These are phyloP conservation scores for Posidonia oceanica DNA, from an alignment of 116 monocot species.

Conservation along the genomic window DNA sequence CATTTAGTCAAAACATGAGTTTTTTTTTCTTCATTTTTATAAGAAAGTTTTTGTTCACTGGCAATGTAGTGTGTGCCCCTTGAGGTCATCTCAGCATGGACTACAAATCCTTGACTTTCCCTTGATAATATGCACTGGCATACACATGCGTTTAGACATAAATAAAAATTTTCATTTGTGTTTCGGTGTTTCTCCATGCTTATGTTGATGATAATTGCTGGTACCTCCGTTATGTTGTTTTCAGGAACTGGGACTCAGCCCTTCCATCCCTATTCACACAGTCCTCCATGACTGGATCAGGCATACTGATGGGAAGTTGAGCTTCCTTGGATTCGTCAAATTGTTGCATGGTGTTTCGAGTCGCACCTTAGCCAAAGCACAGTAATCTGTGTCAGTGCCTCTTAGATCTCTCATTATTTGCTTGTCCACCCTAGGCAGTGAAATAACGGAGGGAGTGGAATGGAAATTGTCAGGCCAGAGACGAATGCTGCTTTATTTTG, in stretches of 20 bases:
- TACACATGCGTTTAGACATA: too few relatives aligned
- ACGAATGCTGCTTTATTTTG: not conserved
- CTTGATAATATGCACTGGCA: too few relatives aligned
- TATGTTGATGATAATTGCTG: not conserved
- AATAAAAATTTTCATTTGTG: too few relatives aligned
- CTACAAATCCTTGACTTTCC: too few relatives aligned
- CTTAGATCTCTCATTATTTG: not conserved
- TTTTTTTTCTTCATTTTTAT: too few relatives aligned
- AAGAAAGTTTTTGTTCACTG: too few relatives aligned
- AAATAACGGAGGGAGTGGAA: not conserved
- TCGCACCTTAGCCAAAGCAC: constrained; percentile 38
- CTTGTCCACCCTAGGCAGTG: not conserved
- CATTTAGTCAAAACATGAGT: too few relatives aligned
- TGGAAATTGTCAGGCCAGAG: not conserved
- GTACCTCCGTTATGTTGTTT: not conserved
- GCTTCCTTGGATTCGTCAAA: constrained; percentile 88
- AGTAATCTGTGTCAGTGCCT: not conserved
- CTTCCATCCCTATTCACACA: constrained; percentile 71
- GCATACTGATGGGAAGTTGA: constrained; percentile 92
- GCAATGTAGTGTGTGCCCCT: too few relatives aligned
- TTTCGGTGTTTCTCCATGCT: too few relatives aligned
- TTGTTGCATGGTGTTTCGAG: constrained; percentile 77
- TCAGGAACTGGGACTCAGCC: constrained; percentile 90
- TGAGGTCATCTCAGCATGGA: too few relatives aligned
- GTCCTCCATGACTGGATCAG: constrained; percentile 96